A percentile compares a stretch with the other conserved stretches of the same genome.
phyloP scores from a whole-genome alignment of 805 yeast genomes.

The Candida silvicultrix region DNA sequence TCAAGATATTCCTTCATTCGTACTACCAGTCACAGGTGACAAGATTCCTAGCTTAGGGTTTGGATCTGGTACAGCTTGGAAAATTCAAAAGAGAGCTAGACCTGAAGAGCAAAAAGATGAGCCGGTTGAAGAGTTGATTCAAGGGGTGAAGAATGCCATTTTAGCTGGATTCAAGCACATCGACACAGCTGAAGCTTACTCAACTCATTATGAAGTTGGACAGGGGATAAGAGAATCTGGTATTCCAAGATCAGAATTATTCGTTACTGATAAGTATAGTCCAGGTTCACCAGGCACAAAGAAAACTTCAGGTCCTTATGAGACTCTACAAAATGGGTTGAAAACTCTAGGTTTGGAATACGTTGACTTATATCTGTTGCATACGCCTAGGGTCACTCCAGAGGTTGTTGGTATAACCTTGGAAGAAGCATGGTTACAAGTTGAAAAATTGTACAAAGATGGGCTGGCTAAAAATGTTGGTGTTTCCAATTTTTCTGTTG shows the following conservation, averaged over 20 bases:
- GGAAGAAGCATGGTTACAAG: slow-evolving; percentile 46
- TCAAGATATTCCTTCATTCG: slow-evolving; percentile 14
- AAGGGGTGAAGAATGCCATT: slow-evolving; percentile 27
- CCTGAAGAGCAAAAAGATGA: slow-evolving; percentile 16
- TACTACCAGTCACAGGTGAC: slow-evolving; percentile 31
- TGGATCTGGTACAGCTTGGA: slow-evolving; percentile 43
- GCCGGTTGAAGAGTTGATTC: slow-evolving; percentile 22
- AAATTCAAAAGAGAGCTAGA: slow-evolving; percentile 23
- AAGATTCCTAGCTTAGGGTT: slow-evolving; percentile 39
- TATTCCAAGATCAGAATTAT: slow-evolving; percentile 37
- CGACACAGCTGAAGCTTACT: slow-evolving; percentile 60
- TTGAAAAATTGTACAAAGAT: slow-evolving; percentile 41
- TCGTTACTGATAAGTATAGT: slow-evolving; percentile 53
- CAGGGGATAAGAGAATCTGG: slow-evolving; percentile 38
- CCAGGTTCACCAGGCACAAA: slow-evolving; percentile 15
- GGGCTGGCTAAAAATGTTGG: slow-evolving; percentile 62
- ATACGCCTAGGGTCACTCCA: slow-evolving; percentile 44
- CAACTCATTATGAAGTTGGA: slow-evolving; percentile 53
- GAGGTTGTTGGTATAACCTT: slow-evolving; percentile 28
- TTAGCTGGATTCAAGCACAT: slow-evolving; percentile 49
- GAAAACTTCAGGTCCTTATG: slow-evolving; percentile 36
- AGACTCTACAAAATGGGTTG: slow-evolving; percentile 37
- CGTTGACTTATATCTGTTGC: slow-evolving; percentile 55
- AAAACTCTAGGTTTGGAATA: slow-evolving; percentile 41
- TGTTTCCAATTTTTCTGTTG: slow-evolving; percentile 55